Evolutionary conservation across 2,329 filamentous ascomycete genomes (phyloP), one percentile per base, ranked within the genome.

Genomic region (Fusarium floridanum): DNA sequence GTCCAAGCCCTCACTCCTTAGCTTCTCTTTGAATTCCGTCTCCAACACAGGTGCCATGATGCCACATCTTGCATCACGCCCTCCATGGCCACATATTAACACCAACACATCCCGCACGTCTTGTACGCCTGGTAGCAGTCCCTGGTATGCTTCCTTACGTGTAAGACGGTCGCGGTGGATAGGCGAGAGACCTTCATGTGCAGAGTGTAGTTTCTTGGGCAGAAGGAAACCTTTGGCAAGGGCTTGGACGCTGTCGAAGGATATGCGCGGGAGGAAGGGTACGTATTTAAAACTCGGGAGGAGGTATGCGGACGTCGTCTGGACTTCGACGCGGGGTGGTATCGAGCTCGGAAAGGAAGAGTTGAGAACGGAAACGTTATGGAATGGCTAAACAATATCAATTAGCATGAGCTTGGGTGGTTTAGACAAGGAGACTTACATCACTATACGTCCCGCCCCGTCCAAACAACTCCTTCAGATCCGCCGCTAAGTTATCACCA

Each of bases 261-360:
- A 88, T 0, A 91, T 86, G 17, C 91, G 88, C 3, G 93, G 91
- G 48, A 97, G 89, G 66, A 89, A 90, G 0, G 92, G 91, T 17
- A 97, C 86, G 82, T 95, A 95, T 83, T 91, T 92, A 86, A 98
- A 98, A 81, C 90, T 91, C 3, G 95, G 95, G 36, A 98, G 90
- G 22, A 98, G 87, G 79, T 96, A 93, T 2, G 89, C 93, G 1
- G 93, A 95, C 0, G 89, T 88, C 22, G 82, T 88, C 81, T 88
- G 87, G 65, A 88, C 81, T 20, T 86, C 81, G 16, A 74, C 80
- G 29, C 86, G 83, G 37, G 82, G 82, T 3, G 84, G 84, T n/a
- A 83, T 80, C 9, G 87, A 88, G 36, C 92, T 89, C 11, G 88
- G 86, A 76, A 98, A 92, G 0, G 94, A 97, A 14, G 93, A 89